Base-by-base conservation (phyloP, 2,329 filamentous ascomycete genomes). In the Pseudogymnoascus pannorum region DNA sequence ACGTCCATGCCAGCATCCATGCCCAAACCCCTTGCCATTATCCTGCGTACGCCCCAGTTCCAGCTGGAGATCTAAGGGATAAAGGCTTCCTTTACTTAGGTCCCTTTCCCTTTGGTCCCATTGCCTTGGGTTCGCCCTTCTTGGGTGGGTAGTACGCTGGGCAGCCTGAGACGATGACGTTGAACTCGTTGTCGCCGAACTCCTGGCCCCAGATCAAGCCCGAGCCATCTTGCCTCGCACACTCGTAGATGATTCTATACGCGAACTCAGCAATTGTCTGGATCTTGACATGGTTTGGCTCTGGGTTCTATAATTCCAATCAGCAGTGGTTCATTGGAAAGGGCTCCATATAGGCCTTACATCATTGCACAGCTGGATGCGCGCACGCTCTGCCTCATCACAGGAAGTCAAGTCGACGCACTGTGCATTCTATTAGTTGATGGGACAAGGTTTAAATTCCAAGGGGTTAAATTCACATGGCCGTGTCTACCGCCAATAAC, bases 211-310 rank as follows among this genome's bases (percentile, higher is more conserved):
- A 58, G 57, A 58, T 58, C 26, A 58, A 12, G 24, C 57, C 57
- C 20, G 57, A 58, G n/a, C 57, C 57, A 58, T 58, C 57, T 33
- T 58, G 57, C n/a, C 36, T 58, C 4, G 57, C 57, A 33, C 57
- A 58, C 57, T 58, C 57, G 24, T 58, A 58, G 57, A 58, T 58
- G 57, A 58, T 58, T 24, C 33, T 40, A 14, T 58, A 58, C 29
- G 57, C 36, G n/a, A 22, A 58, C 57, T 58, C 57, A 18, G 57
- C 57, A 40, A 58, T 58, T 14, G 57, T 58, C 33, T 58, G 31
- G 57, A 58, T 12, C 33, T 38, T 36, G 24, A 58, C 57, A 7
- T 36, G 36, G 18, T 38, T 58, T n/a, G 57, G 18, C 57, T 58
- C 9, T 8, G 33, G 33, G 11, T 58, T 58, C 31, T 54, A 14